Base-by-base conservation (phyloP, 2,329 filamentous ascomycete genomes). In the Rhynchosporium secalis region DNA sequence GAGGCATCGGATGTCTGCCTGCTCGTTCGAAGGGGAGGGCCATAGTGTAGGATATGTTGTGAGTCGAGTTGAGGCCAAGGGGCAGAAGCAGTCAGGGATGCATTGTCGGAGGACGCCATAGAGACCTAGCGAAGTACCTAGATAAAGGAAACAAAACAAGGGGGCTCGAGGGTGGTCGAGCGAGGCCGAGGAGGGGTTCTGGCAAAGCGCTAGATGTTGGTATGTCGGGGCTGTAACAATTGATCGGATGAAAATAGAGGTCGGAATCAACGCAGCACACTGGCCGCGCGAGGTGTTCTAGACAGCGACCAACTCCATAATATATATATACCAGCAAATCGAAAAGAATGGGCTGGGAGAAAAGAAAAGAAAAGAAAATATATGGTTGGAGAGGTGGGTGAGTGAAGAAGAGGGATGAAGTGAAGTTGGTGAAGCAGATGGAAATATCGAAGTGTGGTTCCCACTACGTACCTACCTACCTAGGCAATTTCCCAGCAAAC, bases 41-140 rank as follows among this genome's bases (percentile, higher is more conserved):
- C 69, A 72, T 72, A 58, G 57, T 71, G 66, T 38, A 68, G 52
- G 61, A 69, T 65, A 41, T 64, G 60, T 54, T 71, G 66, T 49
- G 65, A 62, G 15, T 72, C 67, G 49, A 70, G 61, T n/a, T 59
- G 61, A 33, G 65, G 59, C 52, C 60, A 64, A 51, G 65, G 66
- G 49, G 60, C 51, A 47, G 58, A 20, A 47, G 60, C 58, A 38
- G 62, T 61, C 64, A 58, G 61, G 58, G 65, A 60, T 59, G 49
- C 48, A 59, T 59, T 45, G 57, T 68, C 64, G 51, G 62, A 52
- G 38, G 47, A 36, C 46, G 57, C 57, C 57, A 59, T 59, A 46
- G 36, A 52, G 46, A 8, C 57, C 38, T n/a, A 9, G 47, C 43
- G 36, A 52, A 41, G 36, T n/a, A 20, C 20, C 20, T 20, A 36